Conservation (phyloP, 371 early-diverging fungal genomes). For the Mortierella sp. region DNA sequence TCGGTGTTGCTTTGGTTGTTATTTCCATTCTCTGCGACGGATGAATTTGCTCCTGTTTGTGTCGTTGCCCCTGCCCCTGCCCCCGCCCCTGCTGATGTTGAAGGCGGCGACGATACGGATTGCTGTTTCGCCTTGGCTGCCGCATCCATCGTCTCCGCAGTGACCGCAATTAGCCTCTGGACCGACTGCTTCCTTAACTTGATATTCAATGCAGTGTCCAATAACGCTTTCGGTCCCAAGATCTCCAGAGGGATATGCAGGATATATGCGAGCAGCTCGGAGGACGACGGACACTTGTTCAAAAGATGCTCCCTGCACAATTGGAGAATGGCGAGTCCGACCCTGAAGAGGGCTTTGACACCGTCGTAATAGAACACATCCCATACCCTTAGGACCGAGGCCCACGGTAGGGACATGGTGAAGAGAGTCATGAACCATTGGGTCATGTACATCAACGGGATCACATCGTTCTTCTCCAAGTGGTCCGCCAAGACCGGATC, state of each 20-base stretch:
- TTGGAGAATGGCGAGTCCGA: conserved; percentile 84
- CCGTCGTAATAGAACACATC: conserved; percentile 92
- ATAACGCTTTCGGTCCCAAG: conserved; percentile 73
- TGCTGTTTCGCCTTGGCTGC: conserved; percentile 10
- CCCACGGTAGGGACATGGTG: conserved; percentile 93
- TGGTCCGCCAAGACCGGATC: conserved; percentile 80
- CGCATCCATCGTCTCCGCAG: conserved; percentile 36
- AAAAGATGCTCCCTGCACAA: conserved; percentile 74
- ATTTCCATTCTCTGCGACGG: not conserved
- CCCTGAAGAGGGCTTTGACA: conserved; percentile 77
- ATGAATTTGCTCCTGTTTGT: not conserved
- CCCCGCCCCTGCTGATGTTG: not conserved
- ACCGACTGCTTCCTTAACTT: conserved; percentile 55
- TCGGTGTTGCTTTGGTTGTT: not conserved
- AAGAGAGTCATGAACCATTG: conserved; percentile 96
- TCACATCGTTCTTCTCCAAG: conserved; percentile 80
- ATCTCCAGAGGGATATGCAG: conserved; percentile 85
- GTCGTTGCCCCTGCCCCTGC: not conserved
- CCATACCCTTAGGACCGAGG: conserved; percentile 91
- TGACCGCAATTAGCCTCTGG: conserved; percentile 40
- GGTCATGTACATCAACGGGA: conserved; percentile 90
- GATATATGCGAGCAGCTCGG: conserved; percentile 80
- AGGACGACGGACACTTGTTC: conserved; percentile 79
- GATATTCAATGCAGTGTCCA: conserved; percentile 56
- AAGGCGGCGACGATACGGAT: not conserved